These are phyloP conservation scores for Solioccasus polychromus DNA, from an alignment of 768 basidiomycete species.

Conservation along the genomic window DNA sequence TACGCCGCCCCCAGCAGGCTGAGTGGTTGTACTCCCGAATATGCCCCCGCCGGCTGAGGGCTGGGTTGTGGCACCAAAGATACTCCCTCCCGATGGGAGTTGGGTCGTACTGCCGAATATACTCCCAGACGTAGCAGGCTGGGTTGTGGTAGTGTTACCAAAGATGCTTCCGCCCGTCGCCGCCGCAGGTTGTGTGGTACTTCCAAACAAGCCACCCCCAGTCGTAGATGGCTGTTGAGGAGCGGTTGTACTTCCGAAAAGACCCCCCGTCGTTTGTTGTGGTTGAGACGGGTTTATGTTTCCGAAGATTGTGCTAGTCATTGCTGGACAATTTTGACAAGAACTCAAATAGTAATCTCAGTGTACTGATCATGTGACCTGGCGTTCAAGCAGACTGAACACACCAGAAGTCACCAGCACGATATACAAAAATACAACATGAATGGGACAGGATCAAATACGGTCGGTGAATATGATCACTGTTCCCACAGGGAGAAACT, in stretches of 20 bases:
- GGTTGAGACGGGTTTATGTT: constrained; percentile 23
- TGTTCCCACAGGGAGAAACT: no score
- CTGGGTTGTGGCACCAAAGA: constrained; percentile 19
- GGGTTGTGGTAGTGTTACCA: constrained; percentile 5
- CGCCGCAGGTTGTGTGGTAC: constrained; percentile 11
- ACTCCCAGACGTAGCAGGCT: constrained; percentile 11
- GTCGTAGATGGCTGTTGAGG: constrained; percentile 13
- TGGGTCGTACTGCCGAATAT: constrained; percentile 13
- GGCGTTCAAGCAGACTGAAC: no score
- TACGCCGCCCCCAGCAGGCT: constrained; percentile 23
- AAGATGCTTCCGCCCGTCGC: constrained; percentile 8
- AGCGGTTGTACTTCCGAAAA: constrained; percentile 15
- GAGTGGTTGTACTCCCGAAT: constrained; percentile 21
- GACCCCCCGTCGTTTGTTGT: constrained; percentile 16
- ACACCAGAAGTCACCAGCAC: no score
- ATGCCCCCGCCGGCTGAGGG: constrained; percentile 19
- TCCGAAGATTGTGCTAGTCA: constrained; percentile 25
- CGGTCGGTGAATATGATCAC: no score
- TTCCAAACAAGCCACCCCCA: constrained; percentile 18
- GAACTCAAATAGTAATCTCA: no score
- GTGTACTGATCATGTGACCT: constrained; percentile 23
- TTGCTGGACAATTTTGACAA: constrained; percentile 2
- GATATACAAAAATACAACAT: no score
- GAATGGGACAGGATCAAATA: no score
- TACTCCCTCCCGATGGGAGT: constrained; percentile 13